Percentiles rank a stretch among this genome's conserved stretches.
Evolutionary conservation across 257 asterid genomes (phyloP).

Genomic region (Salvia splendens): DNA sequence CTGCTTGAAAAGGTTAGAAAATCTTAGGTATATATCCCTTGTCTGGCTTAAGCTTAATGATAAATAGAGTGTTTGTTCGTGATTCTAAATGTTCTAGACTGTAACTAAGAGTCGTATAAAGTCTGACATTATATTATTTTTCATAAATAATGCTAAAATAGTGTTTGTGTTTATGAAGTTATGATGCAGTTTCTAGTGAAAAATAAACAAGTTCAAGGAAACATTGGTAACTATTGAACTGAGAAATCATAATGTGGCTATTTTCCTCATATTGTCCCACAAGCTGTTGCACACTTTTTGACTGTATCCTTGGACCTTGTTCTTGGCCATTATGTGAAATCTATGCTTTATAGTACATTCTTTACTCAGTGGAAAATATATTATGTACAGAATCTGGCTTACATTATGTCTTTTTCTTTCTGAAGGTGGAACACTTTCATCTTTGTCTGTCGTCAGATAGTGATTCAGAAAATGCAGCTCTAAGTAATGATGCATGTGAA

Average conservation of each 20-base stretch:
- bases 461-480: constrained; percentile 40
- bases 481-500: constrained; percentile 36
- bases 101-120: neutral
- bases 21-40: neutral
- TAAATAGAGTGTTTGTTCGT: constrained; percentile 4
- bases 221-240: neutral
- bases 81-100: constrained; percentile 8
- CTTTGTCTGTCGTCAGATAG: constrained; percentile 60
- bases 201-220: neutral
- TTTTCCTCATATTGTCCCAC: constrained; percentile 23
- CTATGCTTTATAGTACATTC: constrained; percentile 13
- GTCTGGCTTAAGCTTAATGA: neutral
- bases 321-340: constrained; percentile 16
- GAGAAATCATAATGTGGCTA: neutral
- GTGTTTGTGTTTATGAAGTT: too few relatives aligned
- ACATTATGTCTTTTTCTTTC: constrained; percentile 31
- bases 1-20: constrained; percentile 16
- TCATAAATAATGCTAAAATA: neutral
- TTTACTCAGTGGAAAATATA: constrained; percentile 19
- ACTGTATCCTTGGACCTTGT: constrained; percentile 24
- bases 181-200: constrained; percentile 1
- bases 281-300: constrained; percentile 5
- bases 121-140: constrained; percentile 10
- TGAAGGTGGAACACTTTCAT: constrained; percentile 57
- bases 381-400: constrained; percentile 28